These are phyloP conservation scores for Aspergillus versicolor DNA, from an alignment of 2,329 filamentous ascomycete genomes.

Conservation along the genomic window DNA sequence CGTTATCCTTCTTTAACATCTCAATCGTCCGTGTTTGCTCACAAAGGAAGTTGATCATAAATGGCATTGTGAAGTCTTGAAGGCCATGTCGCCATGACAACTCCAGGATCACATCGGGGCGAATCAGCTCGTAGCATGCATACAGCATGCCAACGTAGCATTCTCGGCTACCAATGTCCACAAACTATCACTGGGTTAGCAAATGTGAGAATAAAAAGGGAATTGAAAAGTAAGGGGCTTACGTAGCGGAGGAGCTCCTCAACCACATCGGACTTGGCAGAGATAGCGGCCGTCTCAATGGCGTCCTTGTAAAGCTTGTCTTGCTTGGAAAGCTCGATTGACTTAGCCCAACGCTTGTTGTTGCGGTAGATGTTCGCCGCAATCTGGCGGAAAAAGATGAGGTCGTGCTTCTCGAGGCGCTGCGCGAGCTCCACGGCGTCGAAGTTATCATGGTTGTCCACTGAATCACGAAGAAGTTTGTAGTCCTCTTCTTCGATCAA, in stretches of 20 bases:
- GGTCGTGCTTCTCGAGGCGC: conserved; percentile 92
- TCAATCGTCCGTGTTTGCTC: conserved; percentile 88
- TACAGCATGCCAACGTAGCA: conserved; percentile 99
- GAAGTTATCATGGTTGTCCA: conserved; percentile 99
- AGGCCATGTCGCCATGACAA: conserved; percentile 95
- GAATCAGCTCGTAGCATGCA: conserved; percentile 95
- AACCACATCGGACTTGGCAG: conserved; percentile 84
- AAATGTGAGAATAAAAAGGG: neutral
- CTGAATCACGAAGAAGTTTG: conserved; percentile 96
- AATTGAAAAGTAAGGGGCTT: conserved; percentile 51
- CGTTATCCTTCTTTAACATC: conserved; percentile 88
- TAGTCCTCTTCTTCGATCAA: conserved; percentile 99
- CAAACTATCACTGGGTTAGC: conserved; percentile 66
- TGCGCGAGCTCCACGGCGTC: conserved; percentile 89
- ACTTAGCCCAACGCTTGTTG: conserved; percentile 99
- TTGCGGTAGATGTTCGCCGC: conserved; percentile 98
- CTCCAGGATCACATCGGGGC: conserved; percentile 88
- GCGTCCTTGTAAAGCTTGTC: conserved; percentile 99
- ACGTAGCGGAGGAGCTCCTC: conserved; percentile 96
- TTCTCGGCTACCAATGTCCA: conserved; percentile 97
- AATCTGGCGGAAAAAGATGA: conserved; percentile 99
- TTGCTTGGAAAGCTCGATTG: conserved; percentile 94
- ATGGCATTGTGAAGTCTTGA: conserved; percentile 97
- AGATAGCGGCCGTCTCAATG: conserved; percentile 94
- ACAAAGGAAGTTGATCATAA: conserved; percentile 97